A percentile compares a stretch with the other conserved stretches of the same genome.
phyloP scores from a whole-genome alignment of 192 early-diverging fungal species.

The Dissophora ornata region DNA sequence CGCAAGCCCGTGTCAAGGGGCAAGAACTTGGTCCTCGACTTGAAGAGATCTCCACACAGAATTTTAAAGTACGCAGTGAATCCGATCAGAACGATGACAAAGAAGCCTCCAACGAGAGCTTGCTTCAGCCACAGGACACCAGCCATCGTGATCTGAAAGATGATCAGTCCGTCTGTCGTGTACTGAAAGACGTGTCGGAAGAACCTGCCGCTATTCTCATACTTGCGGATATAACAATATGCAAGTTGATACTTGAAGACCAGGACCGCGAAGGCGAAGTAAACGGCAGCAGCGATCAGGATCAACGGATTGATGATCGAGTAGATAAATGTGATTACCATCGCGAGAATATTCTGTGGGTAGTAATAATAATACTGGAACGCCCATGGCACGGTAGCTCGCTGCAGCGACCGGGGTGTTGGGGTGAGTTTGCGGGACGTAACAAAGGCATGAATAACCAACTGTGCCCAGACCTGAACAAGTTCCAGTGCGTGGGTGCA shows the following conservation, averaged over 20 bases:
- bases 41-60: constrained; percentile 57
- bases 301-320: constrained; percentile 70
- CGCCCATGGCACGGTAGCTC: constrained; percentile 60
- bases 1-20: constrained; percentile 51
- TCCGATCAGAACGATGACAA: constrained; percentile 57
- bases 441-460: constrained; percentile 62
- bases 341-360: constrained; percentile 66
- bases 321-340: constrained; percentile 73
- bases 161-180: constrained; percentile 64
- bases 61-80: constrained; percentile 63
- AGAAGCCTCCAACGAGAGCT: constrained; percentile 52
- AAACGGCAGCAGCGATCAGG: constrained; percentile 62
- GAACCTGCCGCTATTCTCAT: constrained; percentile 67
- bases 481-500: constrained; percentile 69
- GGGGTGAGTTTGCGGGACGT: constrained; percentile 58
- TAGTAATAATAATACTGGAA: constrained; percentile 75
- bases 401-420: constrained; percentile 65
- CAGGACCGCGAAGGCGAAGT: constrained; percentile 63
- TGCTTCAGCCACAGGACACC: constrained; percentile 65
- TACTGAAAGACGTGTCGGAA: constrained; percentile 67
- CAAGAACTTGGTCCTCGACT: constrained; percentile 56
- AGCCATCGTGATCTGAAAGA: constrained; percentile 69
- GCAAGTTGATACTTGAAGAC: constrained; percentile 73
- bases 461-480: constrained; percentile 66
- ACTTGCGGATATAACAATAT: constrained; percentile 69